These are phyloP conservation scores for Poronia punctata DNA, from an alignment of 495 filamentous ascomycete genomes.

Conservation along the genomic window DNA sequence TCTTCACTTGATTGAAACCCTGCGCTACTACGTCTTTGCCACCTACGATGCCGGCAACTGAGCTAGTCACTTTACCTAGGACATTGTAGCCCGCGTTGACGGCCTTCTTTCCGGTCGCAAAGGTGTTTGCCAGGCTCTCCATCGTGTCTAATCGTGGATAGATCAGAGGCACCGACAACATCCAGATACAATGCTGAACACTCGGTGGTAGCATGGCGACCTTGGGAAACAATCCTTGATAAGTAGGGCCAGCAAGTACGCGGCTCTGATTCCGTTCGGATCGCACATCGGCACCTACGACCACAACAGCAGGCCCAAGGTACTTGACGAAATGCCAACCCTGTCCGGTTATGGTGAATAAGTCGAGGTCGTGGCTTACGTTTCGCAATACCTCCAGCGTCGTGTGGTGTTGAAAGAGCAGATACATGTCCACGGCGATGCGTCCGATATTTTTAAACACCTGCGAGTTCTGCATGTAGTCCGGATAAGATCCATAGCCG, in stretches of 20 bases:
- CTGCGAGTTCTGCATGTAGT: conserved; percentile 95
- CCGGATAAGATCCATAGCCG: conserved; percentile 94
- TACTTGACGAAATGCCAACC: conserved; percentile 99
- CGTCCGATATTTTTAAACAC: conserved; percentile 98
- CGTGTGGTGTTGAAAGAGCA: conserved; percentile 98
- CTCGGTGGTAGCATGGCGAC: conserved; percentile 84
- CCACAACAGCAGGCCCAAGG: conserved; percentile 83
- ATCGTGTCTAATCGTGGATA: conserved; percentile 89
- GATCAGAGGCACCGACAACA: conserved; percentile 82
- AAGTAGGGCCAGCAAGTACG: conserved; percentile 92
- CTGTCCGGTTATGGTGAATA: conserved; percentile 94
- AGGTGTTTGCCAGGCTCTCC: conserved; percentile 79
- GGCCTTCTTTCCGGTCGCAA: conserved; percentile 92
- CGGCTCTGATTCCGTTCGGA: conserved; percentile 85
- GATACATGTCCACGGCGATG: conserved; percentile 96
- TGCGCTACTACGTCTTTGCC: conserved; percentile 85
- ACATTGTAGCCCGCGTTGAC: conserved; percentile 94
- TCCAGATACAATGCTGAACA: conserved; percentile 94
- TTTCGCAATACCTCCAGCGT: conserved; percentile 88
- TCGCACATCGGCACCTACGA: conserved; percentile 83
- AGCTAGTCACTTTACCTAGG: conserved; percentile 86
- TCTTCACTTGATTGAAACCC: conserved; percentile 90
- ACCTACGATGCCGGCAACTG: conserved; percentile 88
- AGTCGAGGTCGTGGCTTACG: conserved; percentile 73
- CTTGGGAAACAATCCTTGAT: conserved; percentile 95